A percentile compares a stretch with the other conserved stretches of the same genome.
These are phyloP conservation scores for Globisporangium spinosum DNA, from an alignment of 352 stramenopile species.

Conservation along the genomic window DNA sequence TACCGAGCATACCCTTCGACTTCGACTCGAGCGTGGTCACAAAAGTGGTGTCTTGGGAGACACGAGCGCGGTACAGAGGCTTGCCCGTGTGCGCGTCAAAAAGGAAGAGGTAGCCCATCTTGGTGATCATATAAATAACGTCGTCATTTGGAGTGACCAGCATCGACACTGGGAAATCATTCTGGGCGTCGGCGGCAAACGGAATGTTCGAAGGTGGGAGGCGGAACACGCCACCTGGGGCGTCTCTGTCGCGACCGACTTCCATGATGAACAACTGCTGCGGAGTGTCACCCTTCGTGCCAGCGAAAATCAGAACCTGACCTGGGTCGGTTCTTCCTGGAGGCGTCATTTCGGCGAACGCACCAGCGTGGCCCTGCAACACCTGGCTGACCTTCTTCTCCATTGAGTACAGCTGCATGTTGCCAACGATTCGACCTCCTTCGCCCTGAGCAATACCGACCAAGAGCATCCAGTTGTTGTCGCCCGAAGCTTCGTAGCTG, in stretches of 20 bases:
- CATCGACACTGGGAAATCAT: constrained; percentile 99
- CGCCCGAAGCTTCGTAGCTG: constrained; percentile 97
- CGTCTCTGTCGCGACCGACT: constrained; percentile 95
- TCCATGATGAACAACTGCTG: constrained; percentile 97
- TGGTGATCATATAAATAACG: constrained; percentile 98
- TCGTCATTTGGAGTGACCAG: constrained; percentile 90
- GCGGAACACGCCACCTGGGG: constrained; percentile 93
- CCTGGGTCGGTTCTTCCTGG: constrained; percentile 90
- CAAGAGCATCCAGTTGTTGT: constrained; percentile 98
- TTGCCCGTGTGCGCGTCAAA: constrained; percentile 99
- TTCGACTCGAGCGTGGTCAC: constrained; percentile 89
- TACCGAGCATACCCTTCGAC: constrained; percentile 96
- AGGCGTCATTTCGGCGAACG: constrained; percentile 96
- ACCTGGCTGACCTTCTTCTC: constrained; percentile 99
- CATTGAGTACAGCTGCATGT: constrained; percentile 98
- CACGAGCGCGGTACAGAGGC: constrained; percentile 96
- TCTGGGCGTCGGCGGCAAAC: constrained; percentile 93
- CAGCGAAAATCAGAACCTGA: constrained; percentile 86
- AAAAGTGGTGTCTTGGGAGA: constrained; percentile 98
- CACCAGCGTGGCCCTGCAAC: constrained; percentile 95
- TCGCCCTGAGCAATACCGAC: constrained; percentile 96
- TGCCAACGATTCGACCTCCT: constrained; percentile 92
- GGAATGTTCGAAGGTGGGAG: constrained; percentile 93
- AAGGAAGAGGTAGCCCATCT: constrained; percentile 99
- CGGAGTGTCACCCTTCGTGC: constrained; percentile 75